Conservation (phyloP, 371 early-diverging fungal genomes). For the Mortierella sp. region DNA sequence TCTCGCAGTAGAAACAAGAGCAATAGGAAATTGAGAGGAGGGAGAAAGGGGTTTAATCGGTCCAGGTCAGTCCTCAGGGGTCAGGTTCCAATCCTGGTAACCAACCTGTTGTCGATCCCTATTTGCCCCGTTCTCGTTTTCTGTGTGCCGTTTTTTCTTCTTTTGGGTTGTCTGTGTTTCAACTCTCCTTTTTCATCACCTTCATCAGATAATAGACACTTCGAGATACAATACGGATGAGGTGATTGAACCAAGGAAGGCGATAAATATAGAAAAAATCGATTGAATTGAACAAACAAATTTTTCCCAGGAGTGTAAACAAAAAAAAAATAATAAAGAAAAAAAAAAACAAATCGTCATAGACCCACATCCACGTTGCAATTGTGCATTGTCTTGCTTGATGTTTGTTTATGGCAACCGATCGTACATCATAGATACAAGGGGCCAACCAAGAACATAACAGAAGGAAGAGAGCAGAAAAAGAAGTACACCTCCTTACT, state of each 20-base stretch:
- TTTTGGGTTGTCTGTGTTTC: conserved; percentile 10
- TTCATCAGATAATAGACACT: conserved; percentile 1
- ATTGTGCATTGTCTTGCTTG: no score
- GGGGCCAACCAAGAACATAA: background rate
- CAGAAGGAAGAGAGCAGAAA: background rate
- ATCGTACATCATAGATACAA: background rate
- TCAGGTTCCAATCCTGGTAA: no score
- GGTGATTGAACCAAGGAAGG: background rate
- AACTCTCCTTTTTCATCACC: background rate
- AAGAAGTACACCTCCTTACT: no score
- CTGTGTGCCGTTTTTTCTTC: no score
- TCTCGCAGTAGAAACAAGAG: background rate
- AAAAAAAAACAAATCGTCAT: conserved; percentile 4
- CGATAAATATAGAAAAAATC: conserved; percentile 12
- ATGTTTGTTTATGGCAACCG: conserved; percentile 8
- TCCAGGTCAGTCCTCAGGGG: no score
- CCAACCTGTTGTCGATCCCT: no score
- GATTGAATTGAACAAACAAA: background rate
- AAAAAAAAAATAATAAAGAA: background rate
- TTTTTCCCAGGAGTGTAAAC: conserved; percentile 21
- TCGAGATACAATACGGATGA: background rate
- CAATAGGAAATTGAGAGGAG: background rate
- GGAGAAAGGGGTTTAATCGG: no score
- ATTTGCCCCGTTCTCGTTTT: no score
- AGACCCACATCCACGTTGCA: conserved; percentile 21